These are phyloP conservation scores for Russula sp. DNA, from an alignment of 768 basidiomycete species.

Conservation along the genomic window DNA sequence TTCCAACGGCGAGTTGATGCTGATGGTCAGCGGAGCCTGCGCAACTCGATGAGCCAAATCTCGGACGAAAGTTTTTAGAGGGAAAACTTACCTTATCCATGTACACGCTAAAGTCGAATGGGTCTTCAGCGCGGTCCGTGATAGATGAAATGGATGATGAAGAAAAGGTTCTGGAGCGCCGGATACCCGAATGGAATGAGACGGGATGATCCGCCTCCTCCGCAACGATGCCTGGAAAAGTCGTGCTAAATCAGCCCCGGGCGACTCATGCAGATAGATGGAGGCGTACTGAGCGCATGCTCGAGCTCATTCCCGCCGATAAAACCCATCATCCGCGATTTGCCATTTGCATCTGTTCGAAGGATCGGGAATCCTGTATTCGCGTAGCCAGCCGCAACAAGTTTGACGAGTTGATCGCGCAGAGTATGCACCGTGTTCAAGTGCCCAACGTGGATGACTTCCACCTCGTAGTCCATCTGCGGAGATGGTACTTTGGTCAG, in stretches of 20 bases:
- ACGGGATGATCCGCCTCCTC: conserved; percentile 62
- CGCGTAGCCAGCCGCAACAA: conserved; percentile 54
- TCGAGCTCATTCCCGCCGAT: conserved; percentile 91
- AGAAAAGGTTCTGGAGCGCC: conserved; percentile 30
- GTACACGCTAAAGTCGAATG: conserved; percentile 77
- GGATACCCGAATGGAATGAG: conserved; percentile 48
- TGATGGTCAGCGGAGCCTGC: conserved; percentile 82
- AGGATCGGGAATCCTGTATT: conserved; percentile 88
- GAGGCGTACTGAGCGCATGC: conserved; percentile 70
- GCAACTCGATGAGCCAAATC: background rate
- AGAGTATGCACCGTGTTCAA: conserved; percentile 74
- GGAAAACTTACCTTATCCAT: conserved; percentile 66
- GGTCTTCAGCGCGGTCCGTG: conserved; percentile 35
- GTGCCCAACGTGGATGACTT: conserved; percentile 63
- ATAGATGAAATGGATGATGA: conserved; percentile 59
- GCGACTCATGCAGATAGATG: background rate
- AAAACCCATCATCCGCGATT: conserved; percentile 74
- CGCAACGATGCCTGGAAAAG: conserved; percentile 55
- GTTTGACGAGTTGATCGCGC: conserved; percentile 55
- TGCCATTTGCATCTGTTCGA: conserved; percentile 39
- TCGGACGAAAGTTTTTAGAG: background rate
- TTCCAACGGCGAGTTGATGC: conserved; percentile 80
- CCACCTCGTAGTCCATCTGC: conserved; percentile 60
- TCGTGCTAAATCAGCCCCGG: background rate
- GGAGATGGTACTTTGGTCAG: conserved; percentile 2